A percentile compares a stretch with the other conserved stretches of the same genome.
phyloP scores from a whole-genome alignment of 2,329 filamentous ascomycete species.

The Colletotrichum sublineola region DNA sequence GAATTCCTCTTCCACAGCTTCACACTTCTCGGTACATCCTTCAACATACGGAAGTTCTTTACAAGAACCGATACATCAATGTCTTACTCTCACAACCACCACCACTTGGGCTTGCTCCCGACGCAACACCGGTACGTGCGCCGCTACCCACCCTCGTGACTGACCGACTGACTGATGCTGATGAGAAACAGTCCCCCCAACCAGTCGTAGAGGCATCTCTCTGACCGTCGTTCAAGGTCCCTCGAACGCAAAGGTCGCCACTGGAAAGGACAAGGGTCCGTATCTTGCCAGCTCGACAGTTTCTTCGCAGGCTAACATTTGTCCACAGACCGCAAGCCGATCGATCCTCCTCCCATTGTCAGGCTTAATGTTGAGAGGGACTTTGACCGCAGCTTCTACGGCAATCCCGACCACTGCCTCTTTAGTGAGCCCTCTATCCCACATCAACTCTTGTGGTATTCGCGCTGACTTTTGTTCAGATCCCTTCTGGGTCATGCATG shows the following conservation, averaged over 20 bases:
- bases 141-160: no score
- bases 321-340: slow-evolving; percentile 79
- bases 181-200: neutral
- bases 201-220: neutral
- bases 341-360: slow-evolving; percentile 89
- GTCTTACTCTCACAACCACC: neutral
- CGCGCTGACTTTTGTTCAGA: slow-evolving; percentile 47
- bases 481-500: slow-evolving; percentile 64
- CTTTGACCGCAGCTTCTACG: slow-evolving; percentile 58
- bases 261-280: slow-evolving; percentile 72
- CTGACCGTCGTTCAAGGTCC: slow-evolving; percentile 18
- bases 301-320: neutral
- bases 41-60: neutral
- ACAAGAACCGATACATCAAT: neutral
- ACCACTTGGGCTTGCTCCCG: neutral
- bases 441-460: no score
- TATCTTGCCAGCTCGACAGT: slow-evolving; percentile 3
- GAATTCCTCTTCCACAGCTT: neutral
- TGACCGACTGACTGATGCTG: neutral
- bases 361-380: slow-evolving; percentile 72
- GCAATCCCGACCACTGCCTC: slow-evolving; percentile 46
- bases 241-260: slow-evolving; percentile 18
- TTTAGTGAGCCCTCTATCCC: slow-evolving; percentile 67
- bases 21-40: neutral
- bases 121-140: slow-evolving; percentile 1